phyloP scores from a whole-genome alignment of 345 rosid species.

The Lumnitzera littorea region DNA sequence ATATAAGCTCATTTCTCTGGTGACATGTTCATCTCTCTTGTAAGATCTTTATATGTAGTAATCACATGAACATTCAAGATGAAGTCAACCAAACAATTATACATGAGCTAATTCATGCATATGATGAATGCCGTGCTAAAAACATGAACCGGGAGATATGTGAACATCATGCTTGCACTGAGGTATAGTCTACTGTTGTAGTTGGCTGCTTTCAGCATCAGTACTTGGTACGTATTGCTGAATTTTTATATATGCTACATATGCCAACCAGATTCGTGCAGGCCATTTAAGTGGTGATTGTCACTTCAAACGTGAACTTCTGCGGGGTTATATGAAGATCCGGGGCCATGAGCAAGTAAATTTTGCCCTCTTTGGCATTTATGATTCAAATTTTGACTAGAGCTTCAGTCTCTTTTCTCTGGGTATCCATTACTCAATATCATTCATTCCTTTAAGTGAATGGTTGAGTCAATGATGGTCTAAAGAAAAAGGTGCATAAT shows the following conservation, averaged over 20 bases:
- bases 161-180: slow-evolving; percentile 95
- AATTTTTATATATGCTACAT: neutral
- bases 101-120: slow-evolving; percentile 90
- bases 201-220: neutral
- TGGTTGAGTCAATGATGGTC: too few relatives aligned
- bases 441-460: neutral
- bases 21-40: neutral
- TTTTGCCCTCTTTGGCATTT: slow-evolving; percentile 1
- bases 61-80: slow-evolving; percentile 64
- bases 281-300: slow-evolving; percentile 92
- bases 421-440: neutral
- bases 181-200: slow-evolving; percentile 40
- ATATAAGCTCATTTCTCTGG: neutral
- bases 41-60: slow-evolving; percentile 77
- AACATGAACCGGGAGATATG: slow-evolving; percentile 84
- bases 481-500: too few relatives aligned
- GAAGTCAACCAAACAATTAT: slow-evolving; percentile 79
- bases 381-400: neutral
- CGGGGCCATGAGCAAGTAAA: slow-evolving; percentile 91
- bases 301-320: slow-evolving; percentile 74
- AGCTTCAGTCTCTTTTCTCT: neutral
- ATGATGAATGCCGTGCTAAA: slow-evolving; percentile 79
- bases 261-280: slow-evolving; percentile 65
- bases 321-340: slow-evolving; percentile 67
- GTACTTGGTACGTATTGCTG: neutral